phyloP scores from a whole-genome alignment of 345 rosid species.

The Limnanthes douglasii region DNA sequence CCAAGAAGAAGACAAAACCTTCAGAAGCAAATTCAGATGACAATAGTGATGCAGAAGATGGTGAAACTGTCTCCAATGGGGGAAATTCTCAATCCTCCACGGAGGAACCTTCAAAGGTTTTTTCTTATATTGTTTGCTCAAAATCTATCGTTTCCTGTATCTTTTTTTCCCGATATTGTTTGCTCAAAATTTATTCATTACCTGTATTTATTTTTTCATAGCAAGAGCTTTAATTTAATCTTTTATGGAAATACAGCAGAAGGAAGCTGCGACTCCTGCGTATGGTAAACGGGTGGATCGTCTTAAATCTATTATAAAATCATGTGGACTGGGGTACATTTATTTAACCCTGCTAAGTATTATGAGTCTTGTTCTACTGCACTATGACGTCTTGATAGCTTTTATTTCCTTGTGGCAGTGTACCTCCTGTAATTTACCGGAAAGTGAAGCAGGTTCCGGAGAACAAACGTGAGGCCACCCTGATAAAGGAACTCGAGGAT shows the following conservation, averaged over 20 bases:
- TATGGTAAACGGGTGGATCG: conserved; percentile 79
- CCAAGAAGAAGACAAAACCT: conserved; percentile 33
- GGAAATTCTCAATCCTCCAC: conserved; percentile 34
- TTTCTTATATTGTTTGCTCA: conserved; percentile 3
- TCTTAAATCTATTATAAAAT: conserved; percentile 70
- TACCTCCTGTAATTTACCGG: conserved; percentile 68
- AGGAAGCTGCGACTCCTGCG: conserved; percentile 39
- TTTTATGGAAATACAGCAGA: conserved; percentile 32
- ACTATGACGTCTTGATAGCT: neutral
- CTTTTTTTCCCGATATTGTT: conserved; percentile 5
- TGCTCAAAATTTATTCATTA: too few relatives aligned
- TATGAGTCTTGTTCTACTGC: too few relatives aligned
- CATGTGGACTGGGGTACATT: conserved; percentile 79
- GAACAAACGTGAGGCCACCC: conserved; percentile 58
- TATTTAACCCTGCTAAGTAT: conserved; percentile 9
- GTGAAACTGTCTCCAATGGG: conserved; percentile 31
- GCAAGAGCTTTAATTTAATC: conserved; percentile 4
- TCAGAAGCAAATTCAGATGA: conserved; percentile 20
- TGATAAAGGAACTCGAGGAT: conserved; percentile 68
- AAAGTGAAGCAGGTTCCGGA: conserved; percentile 81
- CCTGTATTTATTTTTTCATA: conserved; percentile 2
- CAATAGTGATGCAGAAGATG: conserved; percentile 28
- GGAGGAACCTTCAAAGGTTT: conserved; percentile 40
- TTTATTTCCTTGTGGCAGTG: conserved; percentile 19
- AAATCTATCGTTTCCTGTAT: neutral